Base-by-base conservation (phyloP, 2,329 filamentous ascomycete genomes). In the Sarocladium brachiariae region DNA sequence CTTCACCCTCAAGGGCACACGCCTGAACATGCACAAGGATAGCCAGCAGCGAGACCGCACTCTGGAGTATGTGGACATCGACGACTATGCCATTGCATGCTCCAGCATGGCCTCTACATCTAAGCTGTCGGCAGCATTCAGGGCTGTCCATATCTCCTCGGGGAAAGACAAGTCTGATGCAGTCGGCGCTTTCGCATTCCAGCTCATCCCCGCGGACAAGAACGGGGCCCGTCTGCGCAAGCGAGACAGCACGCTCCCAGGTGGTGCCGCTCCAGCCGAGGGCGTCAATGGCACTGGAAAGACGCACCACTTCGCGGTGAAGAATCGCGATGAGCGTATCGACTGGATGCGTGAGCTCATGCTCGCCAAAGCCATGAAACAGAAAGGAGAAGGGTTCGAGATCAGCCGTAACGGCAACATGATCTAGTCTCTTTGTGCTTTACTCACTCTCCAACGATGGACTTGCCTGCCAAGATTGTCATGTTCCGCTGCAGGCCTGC, bases 301-400 rank as follows among this genome's bases (percentile, higher is more conserved):
- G 76, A 87, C 88, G 39, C 92, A 97, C 63, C 89, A 97, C 65
- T 97, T 97, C 65, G 89, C 92, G 0, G 92, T 96, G 58, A 86
- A 86, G 70, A 82, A 77, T 60, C 80, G 90, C 13, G 89, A 96
- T 63, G 88, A 96, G 64, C 80, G 92, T 54, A 96, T 97, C 61
- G 92, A 96, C 65, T 99, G 93, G 93, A 95, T 95, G 89, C 78
- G 89, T 50, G 89, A 95, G 76, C 72, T 95, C 54, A 95, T 95
- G 89, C 80, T 95, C 41, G 89, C 89, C 50, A 93, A 93, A 73
- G 89, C 89, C 16, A 73, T 89, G 64, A 87, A 84, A 73, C 86
- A 89, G 69, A 93, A 91, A 77, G 83, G 81, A 43, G 84, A 89
- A 59, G 89, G 89, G 16, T 92, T 86, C 59, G 86, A 91, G 69